Evolutionary conservation across 2,329 filamentous ascomycete species (phyloP).

Genomic region (Camillea tinctor): DNA sequence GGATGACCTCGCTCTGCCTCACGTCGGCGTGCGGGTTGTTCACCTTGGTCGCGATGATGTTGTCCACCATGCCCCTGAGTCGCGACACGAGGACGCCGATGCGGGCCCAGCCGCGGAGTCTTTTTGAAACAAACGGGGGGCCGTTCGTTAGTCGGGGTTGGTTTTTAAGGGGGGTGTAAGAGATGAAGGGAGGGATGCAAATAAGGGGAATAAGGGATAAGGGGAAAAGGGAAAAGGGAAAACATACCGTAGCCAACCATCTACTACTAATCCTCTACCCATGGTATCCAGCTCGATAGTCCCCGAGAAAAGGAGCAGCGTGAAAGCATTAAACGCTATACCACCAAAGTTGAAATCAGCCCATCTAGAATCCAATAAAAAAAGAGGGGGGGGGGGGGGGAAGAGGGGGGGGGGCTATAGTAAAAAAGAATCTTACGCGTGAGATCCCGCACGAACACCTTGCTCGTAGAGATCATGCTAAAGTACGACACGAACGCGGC

Average conservation of each 20-base stretch:
- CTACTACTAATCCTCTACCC: conserved; percentile 82
- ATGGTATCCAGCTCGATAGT: conserved; percentile 82
- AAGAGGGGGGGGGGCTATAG: too few relatives aligned
- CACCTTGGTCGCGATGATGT: conserved; percentile 75
- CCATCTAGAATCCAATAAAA: conserved; percentile 2
- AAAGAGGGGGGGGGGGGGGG: not conserved
- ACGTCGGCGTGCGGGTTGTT: conserved; percentile 67
- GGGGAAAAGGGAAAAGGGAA: not conserved
- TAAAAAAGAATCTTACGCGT: conserved; percentile 70
- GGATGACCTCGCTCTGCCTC: conserved; percentile 66
- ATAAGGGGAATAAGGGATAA: not conserved
- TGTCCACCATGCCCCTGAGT: conserved; percentile 82
- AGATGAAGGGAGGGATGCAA: not conserved
- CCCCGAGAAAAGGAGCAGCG: conserved; percentile 83
- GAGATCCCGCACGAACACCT: conserved; percentile 86
- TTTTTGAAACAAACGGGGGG: conserved; percentile 29
- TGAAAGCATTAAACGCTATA: conserved; percentile 82
- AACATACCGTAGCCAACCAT: conserved; percentile 72
- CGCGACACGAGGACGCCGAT: conserved; percentile 87
- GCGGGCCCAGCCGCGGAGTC: conserved; percentile 84
- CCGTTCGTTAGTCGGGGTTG: not conserved
- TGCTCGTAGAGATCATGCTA: conserved; percentile 85
- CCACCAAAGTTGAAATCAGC: conserved; percentile 1
- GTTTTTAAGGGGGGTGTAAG: not conserved
- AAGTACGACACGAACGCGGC: conserved; percentile 87